These are phyloP conservation scores for Hypocreales sp. DNA, from an alignment of 2,329 filamentous ascomycete species.

Conservation along the genomic window DNA sequence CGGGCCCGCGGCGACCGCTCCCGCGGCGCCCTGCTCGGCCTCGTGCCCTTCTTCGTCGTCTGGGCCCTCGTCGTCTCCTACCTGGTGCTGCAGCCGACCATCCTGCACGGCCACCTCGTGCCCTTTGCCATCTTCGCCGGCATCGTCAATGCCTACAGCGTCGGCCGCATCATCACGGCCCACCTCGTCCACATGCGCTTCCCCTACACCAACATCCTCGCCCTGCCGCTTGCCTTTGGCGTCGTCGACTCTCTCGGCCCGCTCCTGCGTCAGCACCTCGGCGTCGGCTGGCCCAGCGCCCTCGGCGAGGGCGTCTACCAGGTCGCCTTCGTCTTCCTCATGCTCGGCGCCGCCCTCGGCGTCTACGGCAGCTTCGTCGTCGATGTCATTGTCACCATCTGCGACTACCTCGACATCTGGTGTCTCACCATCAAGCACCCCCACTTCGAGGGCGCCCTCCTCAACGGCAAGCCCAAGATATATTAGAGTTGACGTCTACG, in stretches of 20 bases:
- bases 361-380: constrained; percentile 97
- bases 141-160: constrained; percentile 84
- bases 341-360: constrained; percentile 69
- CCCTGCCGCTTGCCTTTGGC: constrained; percentile 60
- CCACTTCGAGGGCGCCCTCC: constrained; percentile 26
- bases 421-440: constrained; percentile 93
- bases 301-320: constrained; percentile 71
- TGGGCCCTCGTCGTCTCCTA: constrained; percentile 70
- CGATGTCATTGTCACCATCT: constrained; percentile 94
- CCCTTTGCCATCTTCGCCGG: constrained; percentile 84
- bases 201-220: constrained; percentile 79
- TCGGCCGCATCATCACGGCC: constrained; percentile 89
- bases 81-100: constrained; percentile 69
- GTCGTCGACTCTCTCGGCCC: constrained; percentile 72
- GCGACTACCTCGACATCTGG: constrained; percentile 97
- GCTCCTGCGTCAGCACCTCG: constrained; percentile 37
- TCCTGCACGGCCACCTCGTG: constrained; percentile 69
- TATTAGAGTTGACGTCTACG: constrained; percentile 5
- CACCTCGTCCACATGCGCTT: constrained; percentile 80
- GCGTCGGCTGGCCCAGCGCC: constrained; percentile 61
- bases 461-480: constrained; percentile 24
- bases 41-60: constrained; percentile 63
- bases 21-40: constrained; percentile 62
- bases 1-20: constrained; percentile 57
- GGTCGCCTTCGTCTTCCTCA: constrained; percentile 79